These are phyloP conservation scores for Aspergillus oerlinghausenensis DNA, from an alignment of 2,329 filamentous ascomycete genomes.

Conservation along the genomic window DNA sequence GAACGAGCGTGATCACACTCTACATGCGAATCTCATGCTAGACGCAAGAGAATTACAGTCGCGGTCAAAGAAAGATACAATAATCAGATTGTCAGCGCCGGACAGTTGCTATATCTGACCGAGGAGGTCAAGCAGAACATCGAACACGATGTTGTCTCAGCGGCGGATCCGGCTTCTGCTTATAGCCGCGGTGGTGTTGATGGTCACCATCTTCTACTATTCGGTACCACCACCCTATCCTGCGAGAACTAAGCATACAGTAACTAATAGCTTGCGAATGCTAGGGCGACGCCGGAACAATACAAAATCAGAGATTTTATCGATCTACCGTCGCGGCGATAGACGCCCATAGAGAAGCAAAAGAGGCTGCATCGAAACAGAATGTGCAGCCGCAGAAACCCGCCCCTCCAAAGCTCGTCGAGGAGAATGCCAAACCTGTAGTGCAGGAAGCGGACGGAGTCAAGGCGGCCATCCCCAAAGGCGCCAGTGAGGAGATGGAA, in stretches of 20 bases:
- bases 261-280: constrained; percentile 6
- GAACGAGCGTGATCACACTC: not conserved
- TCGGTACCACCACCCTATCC: constrained; percentile 48
- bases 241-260: not conserved
- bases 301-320: constrained; percentile 50
- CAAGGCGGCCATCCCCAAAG: constrained; percentile 33
- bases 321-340: constrained; percentile 52
- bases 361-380: constrained; percentile 50
- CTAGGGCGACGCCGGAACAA: constrained; percentile 37
- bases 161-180: constrained; percentile 65
- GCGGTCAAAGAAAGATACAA: not conserved
- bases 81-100: not conserved
- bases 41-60: not conserved
- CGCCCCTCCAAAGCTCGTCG: constrained; percentile 53
- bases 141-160: constrained; percentile 58
- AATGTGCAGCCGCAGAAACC: constrained; percentile 59
- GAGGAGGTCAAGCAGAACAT: not conserved
- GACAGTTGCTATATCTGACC: not conserved
- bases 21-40: not conserved
- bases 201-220: constrained; percentile 70
- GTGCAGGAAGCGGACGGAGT: not conserved
- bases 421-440: constrained; percentile 24
- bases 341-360: constrained; percentile 42
- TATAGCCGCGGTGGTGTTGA: constrained; percentile 58
- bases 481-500: constrained; percentile 34